Evolutionary conservation across 208 protist genomes (phyloP), one percentile per base, ranked within the genome.

Genomic region (Trypanosoma platydactyli): DNA sequence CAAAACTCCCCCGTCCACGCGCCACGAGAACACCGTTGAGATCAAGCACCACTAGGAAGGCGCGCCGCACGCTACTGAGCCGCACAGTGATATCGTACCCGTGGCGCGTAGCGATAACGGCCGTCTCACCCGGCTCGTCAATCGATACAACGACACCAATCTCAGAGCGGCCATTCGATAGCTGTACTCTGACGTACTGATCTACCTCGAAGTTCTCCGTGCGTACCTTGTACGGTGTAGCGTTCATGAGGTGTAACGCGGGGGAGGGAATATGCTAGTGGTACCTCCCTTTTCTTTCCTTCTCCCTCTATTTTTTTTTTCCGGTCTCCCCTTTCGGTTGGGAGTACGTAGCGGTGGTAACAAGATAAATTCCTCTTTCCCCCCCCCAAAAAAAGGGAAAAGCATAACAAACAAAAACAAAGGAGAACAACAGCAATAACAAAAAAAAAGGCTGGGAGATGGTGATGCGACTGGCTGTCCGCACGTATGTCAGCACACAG

Each of bases 1-100:
- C 71, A 60, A 90, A 94, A 62, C 55, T 81, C 15, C 86, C 82
- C 3, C 79, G 69, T 0, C 85, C 83, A 27, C 91, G 81, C 7
- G 85, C 87, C 9, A 88, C 89, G 25, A 97, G 86, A 22, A 97
- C 91, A 12, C 91, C 91, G 63, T 97, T 97, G 30, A 97, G 80
- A 62, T 97, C 91, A 3, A 94, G 76, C 45, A 97, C 81, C 3
- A 97, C 57, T 1, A 97, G 70, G 41, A 96, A 96, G 15, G 91
- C 91, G 24, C 86, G 83, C 9, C 73, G 77, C 25, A 96, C 79
- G 12, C 81, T 76, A 15, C 71, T 69, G 0, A 76, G 73, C 12
- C 64, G 70, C 13, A 88, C 80, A 12, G 77, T 89, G 12, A 94
- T 77, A 30, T 96, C 86, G 64, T 91, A 96, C 15, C 91, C 91